These are phyloP conservation scores for Endothia cerciana DNA, from an alignment of 2,329 filamentous ascomycete genomes.

Conservation along the genomic window DNA sequence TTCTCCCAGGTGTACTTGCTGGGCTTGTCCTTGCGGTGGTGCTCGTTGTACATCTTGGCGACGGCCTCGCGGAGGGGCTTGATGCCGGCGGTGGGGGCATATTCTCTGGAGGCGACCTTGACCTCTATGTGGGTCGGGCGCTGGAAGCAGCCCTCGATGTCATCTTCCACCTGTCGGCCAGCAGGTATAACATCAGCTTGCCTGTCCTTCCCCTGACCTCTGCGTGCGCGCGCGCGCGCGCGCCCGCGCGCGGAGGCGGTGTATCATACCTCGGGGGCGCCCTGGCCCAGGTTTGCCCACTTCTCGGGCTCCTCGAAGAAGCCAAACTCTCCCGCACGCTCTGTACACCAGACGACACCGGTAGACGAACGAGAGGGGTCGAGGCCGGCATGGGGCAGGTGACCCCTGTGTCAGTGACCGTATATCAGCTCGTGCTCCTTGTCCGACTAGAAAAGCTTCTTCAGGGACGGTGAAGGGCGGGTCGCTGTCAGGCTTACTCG, in stretches of 20 bases:
- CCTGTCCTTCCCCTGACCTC: not conserved
- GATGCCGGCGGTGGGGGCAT: slow-evolving; percentile 93
- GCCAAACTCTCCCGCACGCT: slow-evolving; percentile 86
- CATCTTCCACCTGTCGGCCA: slow-evolving; percentile 71
- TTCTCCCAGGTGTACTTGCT: slow-evolving; percentile 98
- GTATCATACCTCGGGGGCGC: slow-evolving; percentile 28
- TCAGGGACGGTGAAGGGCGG: not conserved
- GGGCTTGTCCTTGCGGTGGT: slow-evolving; percentile 84
- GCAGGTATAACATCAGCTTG: not conserved
- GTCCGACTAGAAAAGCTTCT: not conserved
- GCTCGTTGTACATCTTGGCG: slow-evolving; percentile 88
- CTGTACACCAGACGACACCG: slow-evolving; percentile 91
- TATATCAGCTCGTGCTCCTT: slow-evolving; percentile 19
- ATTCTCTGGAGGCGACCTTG: slow-evolving; percentile 79
- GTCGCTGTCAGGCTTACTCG: slow-evolving; percentile 48
- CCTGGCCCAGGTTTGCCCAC: slow-evolving; percentile 87
- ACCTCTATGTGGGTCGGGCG: slow-evolving; percentile 80
- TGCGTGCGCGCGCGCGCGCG: not conserved
- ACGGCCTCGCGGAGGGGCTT: slow-evolving; percentile 87
- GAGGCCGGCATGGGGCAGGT: slow-evolving; percentile 87
- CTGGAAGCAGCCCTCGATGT: slow-evolving; percentile 86
- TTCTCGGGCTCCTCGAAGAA: slow-evolving; percentile 78
- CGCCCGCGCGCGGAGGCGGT: not conserved
- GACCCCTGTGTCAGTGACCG: slow-evolving; percentile 52
- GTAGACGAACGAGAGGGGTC: slow-evolving; percentile 87